Conservation (phyloP, 2,329 filamentous ascomycete genomes). For the Eurotiales sp. region DNA sequence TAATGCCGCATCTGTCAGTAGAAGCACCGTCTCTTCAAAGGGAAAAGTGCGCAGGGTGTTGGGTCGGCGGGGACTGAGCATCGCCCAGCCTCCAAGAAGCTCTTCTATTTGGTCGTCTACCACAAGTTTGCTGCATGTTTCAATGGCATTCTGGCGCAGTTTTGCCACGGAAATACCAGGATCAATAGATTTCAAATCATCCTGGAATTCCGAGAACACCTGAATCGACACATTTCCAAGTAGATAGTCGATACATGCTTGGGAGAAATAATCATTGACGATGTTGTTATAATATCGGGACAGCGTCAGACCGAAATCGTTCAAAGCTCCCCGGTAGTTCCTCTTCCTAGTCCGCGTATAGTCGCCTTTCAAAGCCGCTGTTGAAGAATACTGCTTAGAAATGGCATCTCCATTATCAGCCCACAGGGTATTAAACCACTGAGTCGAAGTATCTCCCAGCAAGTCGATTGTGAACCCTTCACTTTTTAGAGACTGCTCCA, state of each 20-base stretch:
- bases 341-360: conserved; percentile 89
- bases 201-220: conserved; percentile 92
- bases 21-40: conserved; percentile 82
- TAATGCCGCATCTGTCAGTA: conserved; percentile 78
- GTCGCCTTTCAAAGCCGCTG: conserved; percentile 92
- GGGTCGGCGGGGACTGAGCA: conserved; percentile 70
- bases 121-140: conserved; percentile 81
- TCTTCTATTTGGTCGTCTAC: conserved; percentile 81
- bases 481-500: conserved; percentile 73
- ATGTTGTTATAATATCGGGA: conserved; percentile 76
- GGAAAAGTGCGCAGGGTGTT: conserved; percentile 67
- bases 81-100: conserved; percentile 82
- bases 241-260: conserved; percentile 90
- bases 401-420: conserved; percentile 97
- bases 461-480: conserved; percentile 73
- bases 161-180: conserved; percentile 82
- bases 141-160: conserved; percentile 83
- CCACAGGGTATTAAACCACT: conserved; percentile 96
- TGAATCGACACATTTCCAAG: conserved; percentile 80
- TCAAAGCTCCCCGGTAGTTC: conserved; percentile 85
- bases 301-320: conserved; percentile 84
- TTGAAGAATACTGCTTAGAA: conserved; percentile 92
- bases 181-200: conserved; percentile 88
- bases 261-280: conserved; percentile 95
- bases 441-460: conserved; percentile 71